Percentiles rank a stretch among this genome's conserved stretches.
These are phyloP conservation scores for Botrytis fabae DNA, from an alignment of 2,329 filamentous ascomycete species.

Conservation along the genomic window DNA sequence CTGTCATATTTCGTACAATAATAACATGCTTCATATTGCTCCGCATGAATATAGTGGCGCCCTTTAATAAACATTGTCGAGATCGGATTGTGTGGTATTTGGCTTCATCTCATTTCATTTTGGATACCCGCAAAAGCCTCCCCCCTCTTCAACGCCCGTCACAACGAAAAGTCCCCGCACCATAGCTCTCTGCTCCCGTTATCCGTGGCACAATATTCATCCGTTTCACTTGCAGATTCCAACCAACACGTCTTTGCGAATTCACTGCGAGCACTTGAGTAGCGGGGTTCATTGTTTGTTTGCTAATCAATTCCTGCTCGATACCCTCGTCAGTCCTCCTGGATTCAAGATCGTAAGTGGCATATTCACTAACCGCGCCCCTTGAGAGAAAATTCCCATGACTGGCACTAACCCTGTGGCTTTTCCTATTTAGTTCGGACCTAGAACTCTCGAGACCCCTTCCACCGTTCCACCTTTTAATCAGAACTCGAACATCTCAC, in stretches of 20 bases:
- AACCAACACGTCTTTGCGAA: not conserved
- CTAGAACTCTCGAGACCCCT: not conserved
- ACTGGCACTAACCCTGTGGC: not conserved
- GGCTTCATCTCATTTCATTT: not conserved
- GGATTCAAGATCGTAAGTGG: not conserved
- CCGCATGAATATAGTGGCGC: not conserved
- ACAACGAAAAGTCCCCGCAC: slow-evolving; percentile 16
- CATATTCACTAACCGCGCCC: not conserved
- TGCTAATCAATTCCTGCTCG: too few species aligned
- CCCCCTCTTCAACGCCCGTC: not conserved
- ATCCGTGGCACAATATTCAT: slow-evolving; percentile 5
- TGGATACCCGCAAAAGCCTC: not conserved
- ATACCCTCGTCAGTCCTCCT: not conserved
- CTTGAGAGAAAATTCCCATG: not conserved
- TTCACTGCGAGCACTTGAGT: slow-evolving; percentile 3
- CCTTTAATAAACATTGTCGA: not conserved
- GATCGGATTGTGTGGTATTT: not conserved
- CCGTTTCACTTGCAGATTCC: not conserved
- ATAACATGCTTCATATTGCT: not conserved
- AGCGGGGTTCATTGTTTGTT: not conserved
- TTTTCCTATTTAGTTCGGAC: not conserved
- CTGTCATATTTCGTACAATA: not conserved
- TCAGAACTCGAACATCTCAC: not conserved
- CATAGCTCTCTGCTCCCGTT: slow-evolving; percentile 6
- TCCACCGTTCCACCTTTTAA: not conserved